Evolutionary conservation across 1,284 basidiomycete genomes (phyloP).

Genomic region (Apiotrichum gracile): DNA sequence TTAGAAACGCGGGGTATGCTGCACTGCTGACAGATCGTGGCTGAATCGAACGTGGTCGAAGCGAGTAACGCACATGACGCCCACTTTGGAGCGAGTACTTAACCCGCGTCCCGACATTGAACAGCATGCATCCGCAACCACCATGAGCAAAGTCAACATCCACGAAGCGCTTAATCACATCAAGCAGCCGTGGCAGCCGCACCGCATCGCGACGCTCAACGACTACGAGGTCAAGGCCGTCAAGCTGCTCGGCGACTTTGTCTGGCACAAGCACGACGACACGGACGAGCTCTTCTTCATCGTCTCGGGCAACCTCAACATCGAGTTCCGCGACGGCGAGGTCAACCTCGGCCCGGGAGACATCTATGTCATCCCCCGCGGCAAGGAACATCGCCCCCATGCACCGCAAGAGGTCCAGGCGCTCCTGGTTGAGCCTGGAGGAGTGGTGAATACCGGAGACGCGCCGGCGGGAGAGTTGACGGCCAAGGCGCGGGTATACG

Average conservation of each 20-base stretch:
- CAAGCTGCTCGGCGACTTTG: conserved; percentile 5
- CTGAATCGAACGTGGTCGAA: too few species aligned
- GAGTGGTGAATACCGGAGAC: conserved; percentile 6
- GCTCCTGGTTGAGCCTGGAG: conserved; percentile 1
- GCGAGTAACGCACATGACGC: too few species aligned
- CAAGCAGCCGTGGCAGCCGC: conserved; percentile 5
- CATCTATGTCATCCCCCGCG: conserved; percentile 2
- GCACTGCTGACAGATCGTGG: too few species aligned
- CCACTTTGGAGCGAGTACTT: too few species aligned
- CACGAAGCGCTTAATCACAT: not conserved
- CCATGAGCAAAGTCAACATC: not conserved
- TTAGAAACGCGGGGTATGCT: too few species aligned
- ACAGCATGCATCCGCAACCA: not conserved
- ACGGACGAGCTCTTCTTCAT: conserved; percentile 13
- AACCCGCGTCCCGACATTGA: not conserved
- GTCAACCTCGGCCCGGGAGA: conserved; percentile 2
- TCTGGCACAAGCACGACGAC: conserved; percentile 12
- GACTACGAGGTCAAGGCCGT: conserved; percentile 9
- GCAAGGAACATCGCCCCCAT: not conserved
- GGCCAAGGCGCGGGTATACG: not conserved
- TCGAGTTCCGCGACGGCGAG: not conserved
- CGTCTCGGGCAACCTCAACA: not conserved
- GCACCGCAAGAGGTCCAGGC: not conserved
- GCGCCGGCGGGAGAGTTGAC: not conserved
- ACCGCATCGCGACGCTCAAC: conserved; percentile 6